A percentile compares a stretch with the other conserved stretches of the same genome.
phyloP scores from a whole-genome alignment of 129 eudicot species.

The Artemisia argyi region DNA sequence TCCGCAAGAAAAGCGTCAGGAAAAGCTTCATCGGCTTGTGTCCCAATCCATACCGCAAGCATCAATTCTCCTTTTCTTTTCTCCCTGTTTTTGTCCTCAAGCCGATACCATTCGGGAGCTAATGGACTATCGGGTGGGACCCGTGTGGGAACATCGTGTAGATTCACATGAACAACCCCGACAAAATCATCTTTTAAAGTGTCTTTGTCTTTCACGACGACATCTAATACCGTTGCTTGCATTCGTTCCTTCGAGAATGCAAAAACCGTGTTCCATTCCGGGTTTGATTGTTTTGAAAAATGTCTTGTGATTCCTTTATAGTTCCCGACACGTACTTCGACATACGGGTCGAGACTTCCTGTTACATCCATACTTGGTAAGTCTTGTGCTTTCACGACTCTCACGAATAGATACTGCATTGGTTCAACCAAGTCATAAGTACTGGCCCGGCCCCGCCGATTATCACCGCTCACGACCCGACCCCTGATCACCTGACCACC shows the following conservation, averaged over 20 bases:
- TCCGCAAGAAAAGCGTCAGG: slow-evolving; percentile 92
- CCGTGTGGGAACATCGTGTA: slow-evolving; percentile 71
- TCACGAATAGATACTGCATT: slow-evolving; percentile 82
- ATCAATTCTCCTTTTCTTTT: slow-evolving; percentile 77
- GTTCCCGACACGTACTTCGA: slow-evolving; percentile 87
- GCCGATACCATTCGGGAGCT: slow-evolving; percentile 94
- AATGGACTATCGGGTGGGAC: slow-evolving; percentile 96
- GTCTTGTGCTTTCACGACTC: slow-evolving; percentile 84
- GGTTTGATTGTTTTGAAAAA: slow-evolving; percentile 58
- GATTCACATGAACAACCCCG: slow-evolving; percentile 66
- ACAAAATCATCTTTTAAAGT: slow-evolving; percentile 73
- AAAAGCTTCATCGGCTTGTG: slow-evolving; percentile 96
- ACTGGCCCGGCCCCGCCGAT: slow-evolving; percentile 45
- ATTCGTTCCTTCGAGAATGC: slow-evolving; percentile 80
- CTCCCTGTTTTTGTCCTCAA: slow-evolving; percentile 71
- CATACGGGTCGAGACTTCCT: slow-evolving; percentile 86
- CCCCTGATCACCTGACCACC: slow-evolving; percentile 79
- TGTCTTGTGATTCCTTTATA: slow-evolving; percentile 83
- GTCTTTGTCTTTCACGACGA: slow-evolving; percentile 80
- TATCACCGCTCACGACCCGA: slow-evolving; percentile 60
- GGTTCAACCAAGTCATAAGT: slow-evolving; percentile 86
- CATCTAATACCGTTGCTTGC: slow-evolving; percentile 74
- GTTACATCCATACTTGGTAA: slow-evolving; percentile 76
- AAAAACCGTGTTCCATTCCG: slow-evolving; percentile 88
- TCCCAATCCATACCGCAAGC: slow-evolving; percentile 94